These are phyloP conservation scores for Sarocladium kiliense DNA, from an alignment of 2,329 filamentous ascomycete genomes.

Conservation along the genomic window DNA sequence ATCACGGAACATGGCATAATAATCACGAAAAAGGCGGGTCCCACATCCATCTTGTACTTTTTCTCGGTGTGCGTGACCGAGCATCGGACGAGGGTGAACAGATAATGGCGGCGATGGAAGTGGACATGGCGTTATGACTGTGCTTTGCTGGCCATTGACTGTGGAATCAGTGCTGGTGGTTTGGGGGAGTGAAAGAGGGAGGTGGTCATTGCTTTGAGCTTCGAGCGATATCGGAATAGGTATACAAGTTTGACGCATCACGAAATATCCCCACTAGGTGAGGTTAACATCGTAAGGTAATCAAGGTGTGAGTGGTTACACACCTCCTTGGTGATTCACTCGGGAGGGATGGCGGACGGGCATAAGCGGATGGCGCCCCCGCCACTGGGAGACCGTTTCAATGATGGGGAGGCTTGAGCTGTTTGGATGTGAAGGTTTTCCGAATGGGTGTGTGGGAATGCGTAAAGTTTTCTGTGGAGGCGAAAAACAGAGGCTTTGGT, in stretches of 20 bases:
- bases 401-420: too few relatives aligned
- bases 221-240: background rate
- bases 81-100: background rate
- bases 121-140: background rate
- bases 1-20: conserved; percentile 4
- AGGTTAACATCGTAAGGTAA: too few relatives aligned
- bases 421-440: too few relatives aligned
- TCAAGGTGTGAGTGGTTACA: background rate
- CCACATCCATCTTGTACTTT: background rate
- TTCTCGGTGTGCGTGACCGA: background rate
- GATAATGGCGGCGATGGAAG: background rate
- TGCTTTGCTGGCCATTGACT: too few relatives aligned
- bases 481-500: background rate
- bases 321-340: background rate
- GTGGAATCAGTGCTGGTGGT: too few relatives aligned
- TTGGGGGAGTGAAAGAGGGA: background rate
- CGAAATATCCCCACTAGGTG: too few relatives aligned
- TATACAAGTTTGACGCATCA: background rate
- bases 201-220: conserved; percentile 5
- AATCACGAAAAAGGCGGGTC: background rate
- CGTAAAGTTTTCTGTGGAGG: background rate
- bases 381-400: too few relatives aligned
- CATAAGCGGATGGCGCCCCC: background rate
- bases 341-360: background rate
- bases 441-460: too few relatives aligned